These are phyloP conservation scores for Acrasis kona DNA, from an alignment of 78 protist species.

Conservation along the genomic window DNA sequence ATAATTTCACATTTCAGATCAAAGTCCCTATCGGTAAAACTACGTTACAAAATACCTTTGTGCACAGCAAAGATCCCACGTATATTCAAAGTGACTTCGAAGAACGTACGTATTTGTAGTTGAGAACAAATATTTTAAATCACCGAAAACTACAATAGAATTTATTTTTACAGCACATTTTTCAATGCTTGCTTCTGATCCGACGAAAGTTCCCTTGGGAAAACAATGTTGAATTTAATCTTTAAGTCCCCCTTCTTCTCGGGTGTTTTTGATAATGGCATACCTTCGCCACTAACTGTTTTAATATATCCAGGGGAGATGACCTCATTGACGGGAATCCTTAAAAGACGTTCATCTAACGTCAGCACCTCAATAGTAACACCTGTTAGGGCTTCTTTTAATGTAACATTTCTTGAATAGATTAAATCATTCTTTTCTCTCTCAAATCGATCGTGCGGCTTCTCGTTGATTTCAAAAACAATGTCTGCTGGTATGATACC, in stretches of 20 bases:
- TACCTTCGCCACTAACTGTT: slow-evolving; percentile 19
- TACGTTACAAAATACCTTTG: too few species aligned
- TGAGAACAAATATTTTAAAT: too few species aligned
- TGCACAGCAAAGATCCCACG: too few species aligned
- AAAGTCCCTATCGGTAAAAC: too few species aligned
- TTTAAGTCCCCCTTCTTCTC: slow-evolving; percentile 9
- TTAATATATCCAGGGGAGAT: neutral
- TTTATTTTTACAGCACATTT: neutral
- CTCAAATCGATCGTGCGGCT: neutral
- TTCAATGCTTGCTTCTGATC: slow-evolving; percentile 6
- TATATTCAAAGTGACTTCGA: too few species aligned
- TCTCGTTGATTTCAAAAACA: neutral
- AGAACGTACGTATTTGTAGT: too few species aligned
- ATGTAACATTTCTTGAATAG: neutral
- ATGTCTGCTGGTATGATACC: slow-evolving; percentile 8
- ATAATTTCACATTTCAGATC: too few species aligned
- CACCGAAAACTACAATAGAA: neutral
- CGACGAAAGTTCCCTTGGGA: slow-evolving; percentile 13
- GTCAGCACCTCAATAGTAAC: neutral
- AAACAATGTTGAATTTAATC: neutral
- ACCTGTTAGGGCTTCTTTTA: slow-evolving; percentile 12
- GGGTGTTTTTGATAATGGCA: slow-evolving; percentile 16
- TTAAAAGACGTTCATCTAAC: neutral
- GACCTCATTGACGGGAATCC: neutral
- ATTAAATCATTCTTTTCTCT: neutral